These are phyloP conservation scores for Pythium dissotocum DNA, from an alignment of 352 stramenopile species.

Conservation along the genomic window DNA sequence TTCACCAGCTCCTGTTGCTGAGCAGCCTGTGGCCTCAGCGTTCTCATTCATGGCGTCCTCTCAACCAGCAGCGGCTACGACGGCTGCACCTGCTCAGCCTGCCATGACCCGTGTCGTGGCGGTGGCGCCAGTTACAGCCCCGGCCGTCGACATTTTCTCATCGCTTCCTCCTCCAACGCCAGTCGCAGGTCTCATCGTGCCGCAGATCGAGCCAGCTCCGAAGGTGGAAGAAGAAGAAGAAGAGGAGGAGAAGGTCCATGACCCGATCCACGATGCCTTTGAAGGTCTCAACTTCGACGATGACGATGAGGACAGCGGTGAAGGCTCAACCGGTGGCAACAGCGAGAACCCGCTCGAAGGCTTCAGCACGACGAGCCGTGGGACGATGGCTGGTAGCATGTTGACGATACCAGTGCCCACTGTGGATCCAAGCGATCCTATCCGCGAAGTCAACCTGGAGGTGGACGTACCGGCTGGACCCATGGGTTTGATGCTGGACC, in stretches of 20 bases:
- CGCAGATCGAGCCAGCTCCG: slow-evolving; percentile 4
- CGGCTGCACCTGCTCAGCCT: slow-evolving; percentile 18
- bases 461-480: slow-evolving; percentile 77
- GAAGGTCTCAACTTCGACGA: slow-evolving; percentile 59
- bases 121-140: slow-evolving; percentile 10
- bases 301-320: slow-evolving; percentile 36
- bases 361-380: slow-evolving; percentile 17
- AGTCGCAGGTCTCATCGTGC: slow-evolving; percentile 18
- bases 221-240: slow-evolving; percentile 22
- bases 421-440: slow-evolving; percentile 39
- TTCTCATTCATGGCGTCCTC: slow-evolving; percentile 51
- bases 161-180: slow-evolving; percentile 51
- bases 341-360: slow-evolving; percentile 24
- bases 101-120: slow-evolving; percentile 26
- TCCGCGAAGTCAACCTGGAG: slow-evolving; percentile 81
- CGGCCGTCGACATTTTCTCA: slow-evolving; percentile 54
- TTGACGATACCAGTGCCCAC: slow-evolving; percentile 22
- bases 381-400: slow-evolving; percentile 20
- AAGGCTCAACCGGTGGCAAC: slow-evolving; percentile 25
- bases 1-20: slow-evolving; percentile 6
- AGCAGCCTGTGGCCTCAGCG: slow-evolving; percentile 36
- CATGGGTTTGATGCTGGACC: slow-evolving; percentile 83
- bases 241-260: slow-evolving; percentile 36
- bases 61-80: slow-evolving; percentile 10
- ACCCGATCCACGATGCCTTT: slow-evolving; percentile 84